phyloP scores from a whole-genome alignment of 306 rosid species.

The Casuarina glauca region DNA sequence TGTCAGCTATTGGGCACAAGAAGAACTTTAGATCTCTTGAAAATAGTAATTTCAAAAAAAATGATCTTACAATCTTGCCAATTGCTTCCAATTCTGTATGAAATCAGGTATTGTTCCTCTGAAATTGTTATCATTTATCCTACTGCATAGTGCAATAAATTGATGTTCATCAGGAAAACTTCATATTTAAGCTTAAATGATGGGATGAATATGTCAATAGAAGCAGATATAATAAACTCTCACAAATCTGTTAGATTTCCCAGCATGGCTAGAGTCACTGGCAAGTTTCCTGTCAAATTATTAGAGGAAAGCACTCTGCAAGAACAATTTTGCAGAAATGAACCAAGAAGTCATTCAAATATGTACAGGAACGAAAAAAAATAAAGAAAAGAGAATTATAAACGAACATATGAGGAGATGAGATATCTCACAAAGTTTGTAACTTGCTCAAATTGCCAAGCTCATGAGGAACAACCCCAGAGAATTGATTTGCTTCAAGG shows the following conservation, averaged over 20 bases:
- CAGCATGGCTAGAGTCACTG: constrained; percentile 50
- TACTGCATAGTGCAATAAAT: constrained; percentile 50
- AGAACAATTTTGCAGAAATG: constrained; percentile 18
- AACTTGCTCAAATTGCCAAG: constrained; percentile 66
- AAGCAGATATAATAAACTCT: constrained; percentile 25
- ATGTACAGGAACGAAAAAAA: constrained; percentile 4
- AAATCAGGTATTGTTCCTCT: constrained; percentile 67
- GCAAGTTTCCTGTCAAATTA: constrained; percentile 65
- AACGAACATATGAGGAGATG: constrained; percentile 1
- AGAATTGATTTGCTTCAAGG: constrained; percentile 82
- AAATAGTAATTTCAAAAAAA: neutral
- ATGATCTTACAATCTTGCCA: constrained; percentile 66
- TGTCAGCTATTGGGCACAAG: neutral
- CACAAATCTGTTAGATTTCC: constrained; percentile 66
- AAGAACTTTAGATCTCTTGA: constrained; percentile 10
- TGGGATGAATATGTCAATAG: constrained; percentile 3
- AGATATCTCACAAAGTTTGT: constrained; percentile 54
- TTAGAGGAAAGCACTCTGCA: constrained; percentile 78
- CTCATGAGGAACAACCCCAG: constrained; percentile 64
- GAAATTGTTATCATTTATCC: constrained; percentile 77
- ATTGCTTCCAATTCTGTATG: constrained; percentile 68
- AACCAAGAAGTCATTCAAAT: constrained; percentile 23
- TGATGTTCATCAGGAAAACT: constrained; percentile 16
- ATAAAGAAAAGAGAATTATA: constrained; percentile 1
- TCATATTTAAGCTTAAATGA: neutral